Evolutionary conservation across 139 green algal genomes (phyloP).

Genomic region (Limnomonas spitsbergensis): DNA sequence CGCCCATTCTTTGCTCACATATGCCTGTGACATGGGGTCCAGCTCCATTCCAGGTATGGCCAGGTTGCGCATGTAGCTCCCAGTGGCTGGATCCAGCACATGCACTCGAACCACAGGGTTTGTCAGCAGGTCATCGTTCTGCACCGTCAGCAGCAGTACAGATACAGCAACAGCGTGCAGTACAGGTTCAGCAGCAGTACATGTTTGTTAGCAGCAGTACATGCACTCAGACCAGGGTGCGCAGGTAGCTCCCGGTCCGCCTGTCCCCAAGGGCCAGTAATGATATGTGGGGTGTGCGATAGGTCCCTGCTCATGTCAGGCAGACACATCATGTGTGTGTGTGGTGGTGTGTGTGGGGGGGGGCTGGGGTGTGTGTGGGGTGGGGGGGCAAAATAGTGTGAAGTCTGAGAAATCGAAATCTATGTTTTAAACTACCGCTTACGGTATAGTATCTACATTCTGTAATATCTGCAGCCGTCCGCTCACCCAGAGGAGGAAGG

Average conservation of each 20-base stretch:
- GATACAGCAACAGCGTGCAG: neutral
- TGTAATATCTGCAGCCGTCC: no score
- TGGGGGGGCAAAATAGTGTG: no score
- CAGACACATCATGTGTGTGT: no score
- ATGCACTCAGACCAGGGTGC: no score
- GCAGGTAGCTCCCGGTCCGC: no score
- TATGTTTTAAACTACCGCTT: no score
- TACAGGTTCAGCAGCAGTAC: neutral
- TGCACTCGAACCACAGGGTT: slow-evolving; percentile 43
- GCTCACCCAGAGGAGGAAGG: no score
- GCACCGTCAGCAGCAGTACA: neutral
- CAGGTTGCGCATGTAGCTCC: slow-evolving; percentile 31
- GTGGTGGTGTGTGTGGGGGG: no score
- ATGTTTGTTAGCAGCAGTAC: neutral
- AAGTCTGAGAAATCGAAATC: no score
- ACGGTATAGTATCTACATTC: no score
- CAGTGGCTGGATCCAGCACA: slow-evolving; percentile 30
- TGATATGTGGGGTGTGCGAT: neutral
- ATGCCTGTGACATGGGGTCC: neutral
- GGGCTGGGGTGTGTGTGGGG: no score
- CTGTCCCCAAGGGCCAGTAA: neutral
- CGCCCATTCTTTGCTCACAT: slow-evolving; percentile 3
- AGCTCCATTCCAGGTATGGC: neutral
- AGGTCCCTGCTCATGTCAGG: no score
- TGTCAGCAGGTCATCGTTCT: slow-evolving; percentile 32